These are phyloP conservation scores for Volvox africanus DNA, from an alignment of 139 green algal species.

Conservation along the genomic window DNA sequence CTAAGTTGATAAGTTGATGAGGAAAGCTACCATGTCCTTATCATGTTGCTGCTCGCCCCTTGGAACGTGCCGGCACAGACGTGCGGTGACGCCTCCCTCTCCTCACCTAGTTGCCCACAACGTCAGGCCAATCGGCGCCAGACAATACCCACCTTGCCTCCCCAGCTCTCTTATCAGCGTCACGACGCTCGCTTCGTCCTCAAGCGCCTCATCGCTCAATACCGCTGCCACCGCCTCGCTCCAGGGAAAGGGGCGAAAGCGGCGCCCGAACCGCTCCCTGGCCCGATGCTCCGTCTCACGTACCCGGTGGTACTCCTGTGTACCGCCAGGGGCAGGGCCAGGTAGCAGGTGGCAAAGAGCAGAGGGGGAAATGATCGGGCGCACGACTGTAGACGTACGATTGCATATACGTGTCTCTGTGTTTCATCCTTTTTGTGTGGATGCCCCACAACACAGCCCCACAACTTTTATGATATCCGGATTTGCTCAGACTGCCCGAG, in stretches of 20 bases:
- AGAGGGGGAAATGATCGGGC: not conserved
- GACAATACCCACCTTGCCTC: constrained; percentile 16
- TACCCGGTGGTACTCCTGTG: constrained; percentile 14
- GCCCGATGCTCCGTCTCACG: constrained; percentile 23
- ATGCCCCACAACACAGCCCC: not conserved
- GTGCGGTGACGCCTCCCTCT: not conserved
- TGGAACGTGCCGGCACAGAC: no score
- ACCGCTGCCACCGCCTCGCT: not conserved
- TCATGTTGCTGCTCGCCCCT: no score
- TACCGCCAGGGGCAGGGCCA: not conserved
- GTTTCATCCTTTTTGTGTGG: not conserved
- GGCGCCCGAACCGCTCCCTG: not conserved
- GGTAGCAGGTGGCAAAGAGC: not conserved
- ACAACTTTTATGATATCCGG: not conserved
- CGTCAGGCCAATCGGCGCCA: not conserved
- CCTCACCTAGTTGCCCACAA: not conserved
- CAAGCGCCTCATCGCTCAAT: constrained; percentile 26
- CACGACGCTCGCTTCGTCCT: constrained; percentile 15
- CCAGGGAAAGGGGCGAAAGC: constrained; percentile 14
- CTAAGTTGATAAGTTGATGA: not conserved
- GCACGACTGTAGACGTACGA: not conserved
- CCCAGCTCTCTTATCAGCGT: constrained; percentile 30
- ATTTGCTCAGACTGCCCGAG: not conserved
- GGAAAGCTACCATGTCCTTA: not conserved
- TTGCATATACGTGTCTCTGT: not conserved